Conservation (phyloP, 495 filamentous ascomycete genomes). For the Apodospora peruviana region DNA sequence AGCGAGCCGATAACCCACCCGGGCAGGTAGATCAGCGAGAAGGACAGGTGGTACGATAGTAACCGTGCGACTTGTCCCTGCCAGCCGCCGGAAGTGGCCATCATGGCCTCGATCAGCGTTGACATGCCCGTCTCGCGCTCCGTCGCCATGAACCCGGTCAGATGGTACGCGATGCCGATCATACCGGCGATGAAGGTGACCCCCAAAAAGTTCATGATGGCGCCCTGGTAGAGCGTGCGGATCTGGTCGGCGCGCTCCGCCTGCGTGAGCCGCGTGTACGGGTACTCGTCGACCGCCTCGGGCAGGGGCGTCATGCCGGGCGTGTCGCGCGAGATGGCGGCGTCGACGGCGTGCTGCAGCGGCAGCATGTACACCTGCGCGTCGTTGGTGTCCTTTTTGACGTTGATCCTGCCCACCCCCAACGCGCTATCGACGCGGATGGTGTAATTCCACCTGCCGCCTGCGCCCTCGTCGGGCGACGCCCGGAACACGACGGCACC, state of each 20-base stretch:
- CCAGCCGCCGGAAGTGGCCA: constrained; percentile 61
- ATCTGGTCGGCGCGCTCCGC: constrained; percentile 58
- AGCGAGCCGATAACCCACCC: constrained; percentile 65
- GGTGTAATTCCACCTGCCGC: constrained; percentile 77
- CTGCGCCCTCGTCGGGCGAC: constrained; percentile 61
- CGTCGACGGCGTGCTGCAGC: constrained; percentile 70
- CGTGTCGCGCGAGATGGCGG: constrained; percentile 56
- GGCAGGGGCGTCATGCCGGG: constrained; percentile 35
- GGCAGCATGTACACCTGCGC: constrained; percentile 70
- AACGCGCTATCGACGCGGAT: constrained; percentile 65
- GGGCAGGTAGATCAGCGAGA: constrained; percentile 61
- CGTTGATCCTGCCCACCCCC: constrained; percentile 50
- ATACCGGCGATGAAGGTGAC: constrained; percentile 64
- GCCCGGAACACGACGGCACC: constrained; percentile 69
- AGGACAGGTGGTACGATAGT: constrained; percentile 60
- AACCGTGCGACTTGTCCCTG: constrained; percentile 63
- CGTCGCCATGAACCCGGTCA: constrained; percentile 68
- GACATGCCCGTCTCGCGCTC: constrained; percentile 78
- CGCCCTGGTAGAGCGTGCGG: constrained; percentile 58
- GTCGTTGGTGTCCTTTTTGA: constrained; percentile 55
- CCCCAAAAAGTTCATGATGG: constrained; percentile 61
- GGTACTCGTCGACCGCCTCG: constrained; percentile 54
- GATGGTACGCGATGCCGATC: constrained; percentile 68
- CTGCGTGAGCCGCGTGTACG: constrained; percentile 62
- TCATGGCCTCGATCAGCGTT: constrained; percentile 76